phyloP scores from a whole-genome alignment of 2,329 filamentous ascomycete species.

The Westerdykella aurantiaca region DNA sequence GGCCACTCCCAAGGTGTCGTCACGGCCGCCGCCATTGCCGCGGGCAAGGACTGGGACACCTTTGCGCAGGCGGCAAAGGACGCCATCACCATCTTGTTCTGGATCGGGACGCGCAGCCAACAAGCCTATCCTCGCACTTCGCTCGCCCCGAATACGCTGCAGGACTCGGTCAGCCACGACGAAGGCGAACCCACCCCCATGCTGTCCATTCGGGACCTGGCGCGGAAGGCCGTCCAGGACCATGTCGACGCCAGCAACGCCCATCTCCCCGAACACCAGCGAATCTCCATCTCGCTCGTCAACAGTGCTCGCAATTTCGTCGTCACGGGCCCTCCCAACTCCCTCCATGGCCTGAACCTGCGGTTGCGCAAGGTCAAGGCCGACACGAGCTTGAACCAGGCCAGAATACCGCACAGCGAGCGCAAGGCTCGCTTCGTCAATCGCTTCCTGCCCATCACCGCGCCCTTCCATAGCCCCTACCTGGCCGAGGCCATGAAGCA shows the following conservation, averaged over 20 bases:
- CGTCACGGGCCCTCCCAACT: constrained; percentile 91
- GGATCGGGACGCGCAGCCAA: constrained; percentile 95
- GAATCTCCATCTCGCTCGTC: constrained; percentile 90
- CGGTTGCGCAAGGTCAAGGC: constrained; percentile 96
- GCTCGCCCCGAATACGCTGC: constrained; percentile 80
- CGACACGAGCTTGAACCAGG: constrained; percentile 94
- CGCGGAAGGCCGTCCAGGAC: constrained; percentile 81
- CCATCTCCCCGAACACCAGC: constrained; percentile 84
- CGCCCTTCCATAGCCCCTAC: constrained; percentile 97
- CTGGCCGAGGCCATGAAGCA: constrained; percentile 73
- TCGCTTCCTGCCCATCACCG: constrained; percentile 93
- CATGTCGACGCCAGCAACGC: constrained; percentile 97
- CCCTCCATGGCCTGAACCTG: constrained; percentile 90
- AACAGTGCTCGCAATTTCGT: constrained; percentile 98
- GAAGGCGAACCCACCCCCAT: constrained; percentile 96
- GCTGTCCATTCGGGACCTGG: constrained; percentile 93
- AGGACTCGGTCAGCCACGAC: constrained; percentile 88
- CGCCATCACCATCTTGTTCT: constrained; percentile 90
- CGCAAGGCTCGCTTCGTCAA: constrained; percentile 96
- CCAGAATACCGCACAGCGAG: constrained; percentile 86
- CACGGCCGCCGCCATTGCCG: constrained; percentile 84
- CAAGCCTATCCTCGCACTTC: constrained; percentile 96
- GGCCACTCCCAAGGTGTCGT: constrained; percentile 97
- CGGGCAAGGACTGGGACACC: constrained; percentile 87
- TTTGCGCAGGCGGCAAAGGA: constrained; percentile 75